Conservation (phyloP, 805 yeast species). For the Zygosaccharomyces kombuchaensis region DNA sequence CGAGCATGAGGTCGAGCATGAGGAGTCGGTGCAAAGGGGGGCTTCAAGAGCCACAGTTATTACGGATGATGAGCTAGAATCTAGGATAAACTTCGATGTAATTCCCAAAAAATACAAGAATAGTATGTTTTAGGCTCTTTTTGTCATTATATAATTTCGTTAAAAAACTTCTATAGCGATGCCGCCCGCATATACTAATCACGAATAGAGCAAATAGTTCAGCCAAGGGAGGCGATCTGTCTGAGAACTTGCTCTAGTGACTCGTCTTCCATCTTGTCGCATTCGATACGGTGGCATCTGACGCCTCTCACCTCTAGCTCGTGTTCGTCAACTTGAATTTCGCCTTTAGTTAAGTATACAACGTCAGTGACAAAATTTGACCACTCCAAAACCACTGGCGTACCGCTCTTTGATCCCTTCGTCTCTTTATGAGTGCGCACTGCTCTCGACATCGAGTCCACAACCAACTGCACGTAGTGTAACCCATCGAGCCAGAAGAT, state of each 20-base stretch:
- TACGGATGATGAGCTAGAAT: conserved; percentile 39
- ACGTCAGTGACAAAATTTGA: conserved; percentile 58
- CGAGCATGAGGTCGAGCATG: conserved; percentile 75
- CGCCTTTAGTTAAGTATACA: conserved; percentile 48
- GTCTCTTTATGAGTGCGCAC: conserved; percentile 20
- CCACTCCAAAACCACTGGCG: conserved; percentile 32
- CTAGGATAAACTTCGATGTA: conserved; percentile 34
- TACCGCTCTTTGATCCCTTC: conserved; percentile 13
- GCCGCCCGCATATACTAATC: not conserved
- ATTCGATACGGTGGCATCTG: conserved; percentile 37
- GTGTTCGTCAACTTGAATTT: conserved; percentile 46
- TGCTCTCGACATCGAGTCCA: conserved; percentile 30
- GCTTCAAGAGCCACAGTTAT: conserved; percentile 36
- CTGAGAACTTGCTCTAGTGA: conserved; percentile 16
- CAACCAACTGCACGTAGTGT: conserved; percentile 54
- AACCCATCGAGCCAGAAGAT: conserved; percentile 62
- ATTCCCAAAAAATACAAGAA: conserved; percentile 40
- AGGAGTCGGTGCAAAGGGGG: conserved; percentile 34
- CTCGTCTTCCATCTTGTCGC: conserved; percentile 24
- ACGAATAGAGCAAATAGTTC: not conserved
- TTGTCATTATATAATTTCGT: not conserved
- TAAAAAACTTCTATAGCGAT: not conserved
- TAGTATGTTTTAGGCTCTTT: conserved; percentile 12
- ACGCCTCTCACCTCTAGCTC: conserved; percentile 43
- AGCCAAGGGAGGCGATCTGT: conserved; percentile 5